These are phyloP conservation scores for Imleria badia DNA, from an alignment of 768 basidiomycete genomes.

Conservation along the genomic window DNA sequence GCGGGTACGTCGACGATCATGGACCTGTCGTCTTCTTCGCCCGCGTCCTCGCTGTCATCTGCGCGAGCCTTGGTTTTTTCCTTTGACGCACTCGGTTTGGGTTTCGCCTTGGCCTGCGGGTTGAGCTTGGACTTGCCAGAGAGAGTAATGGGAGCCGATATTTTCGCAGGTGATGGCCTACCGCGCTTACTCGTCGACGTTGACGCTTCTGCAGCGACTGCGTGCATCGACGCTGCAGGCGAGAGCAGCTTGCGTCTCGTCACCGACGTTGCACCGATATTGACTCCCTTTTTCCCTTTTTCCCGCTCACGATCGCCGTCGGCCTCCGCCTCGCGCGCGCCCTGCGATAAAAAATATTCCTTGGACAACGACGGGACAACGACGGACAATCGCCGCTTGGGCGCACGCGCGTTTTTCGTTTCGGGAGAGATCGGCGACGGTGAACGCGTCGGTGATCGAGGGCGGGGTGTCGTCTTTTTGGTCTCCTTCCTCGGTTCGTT, in stretches of 20 bases:
- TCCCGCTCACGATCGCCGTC: background rate
- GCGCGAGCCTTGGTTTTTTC: background rate
- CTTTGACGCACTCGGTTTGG: background rate
- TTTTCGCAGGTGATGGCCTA: slow-evolving; percentile 18
- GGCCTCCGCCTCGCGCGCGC: background rate
- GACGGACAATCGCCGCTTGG: slow-evolving; percentile 29
- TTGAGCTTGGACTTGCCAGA: slow-evolving; percentile 5
- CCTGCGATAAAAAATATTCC: slow-evolving; percentile 27
- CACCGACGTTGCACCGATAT: background rate
- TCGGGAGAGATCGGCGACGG: slow-evolving; percentile 5
- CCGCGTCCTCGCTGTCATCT: background rate
- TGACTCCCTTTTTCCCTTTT: background rate
- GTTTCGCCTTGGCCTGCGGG: slow-evolving; percentile 1
- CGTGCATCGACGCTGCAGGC: slow-evolving; percentile 21
- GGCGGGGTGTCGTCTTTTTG: background rate
- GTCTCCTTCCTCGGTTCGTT: background rate
- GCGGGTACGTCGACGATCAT: slow-evolving; percentile 11
- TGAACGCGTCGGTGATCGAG: slow-evolving; percentile 10
- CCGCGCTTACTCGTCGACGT: slow-evolving; percentile 15
- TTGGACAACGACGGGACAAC: slow-evolving; percentile 26
- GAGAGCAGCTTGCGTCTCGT: slow-evolving; percentile 5
- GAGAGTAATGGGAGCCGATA: background rate
- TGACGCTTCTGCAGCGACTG: slow-evolving; percentile 26
- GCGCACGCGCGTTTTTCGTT: background rate
- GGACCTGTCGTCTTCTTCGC: slow-evolving; percentile 1